Conservation (phyloP, 2,329 filamentous ascomycete species). For the Hypoxylon sp. region DNA sequence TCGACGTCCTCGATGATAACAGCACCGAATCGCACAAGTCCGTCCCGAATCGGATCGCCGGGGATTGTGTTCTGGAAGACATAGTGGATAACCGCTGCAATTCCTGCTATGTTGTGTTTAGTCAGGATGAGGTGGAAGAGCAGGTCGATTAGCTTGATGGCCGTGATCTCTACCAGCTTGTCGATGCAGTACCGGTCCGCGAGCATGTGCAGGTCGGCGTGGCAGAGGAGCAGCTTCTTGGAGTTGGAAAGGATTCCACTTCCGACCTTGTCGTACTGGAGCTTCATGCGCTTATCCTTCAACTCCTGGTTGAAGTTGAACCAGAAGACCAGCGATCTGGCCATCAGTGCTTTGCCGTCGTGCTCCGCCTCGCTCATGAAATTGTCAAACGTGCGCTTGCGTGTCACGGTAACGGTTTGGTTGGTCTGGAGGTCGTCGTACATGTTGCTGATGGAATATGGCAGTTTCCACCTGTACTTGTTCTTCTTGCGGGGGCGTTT, state of each 20-base stretch:
- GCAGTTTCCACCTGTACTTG: conserved; percentile 35
- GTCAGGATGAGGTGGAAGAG: not conserved
- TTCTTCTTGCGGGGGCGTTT: conserved; percentile 43
- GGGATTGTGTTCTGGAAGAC: not conserved
- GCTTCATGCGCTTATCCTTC: not conserved
- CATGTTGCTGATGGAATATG: conserved; percentile 1
- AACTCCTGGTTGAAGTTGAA: no score
- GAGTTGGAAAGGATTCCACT: not conserved
- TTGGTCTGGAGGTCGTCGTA: not conserved
- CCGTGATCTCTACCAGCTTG: not conserved
- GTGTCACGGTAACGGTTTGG: not conserved
- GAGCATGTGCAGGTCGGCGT: not conserved
- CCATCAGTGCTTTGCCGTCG: not conserved
- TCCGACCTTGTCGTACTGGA: not conserved
- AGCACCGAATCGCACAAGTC: not conserved
- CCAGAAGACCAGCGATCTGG: not conserved
- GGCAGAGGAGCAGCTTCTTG: not conserved
- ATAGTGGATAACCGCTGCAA: not conserved
- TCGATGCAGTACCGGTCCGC: not conserved
- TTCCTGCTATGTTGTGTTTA: not conserved
- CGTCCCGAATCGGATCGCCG: not conserved
- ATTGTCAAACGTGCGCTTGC: not conserved
- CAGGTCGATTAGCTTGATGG: not conserved
- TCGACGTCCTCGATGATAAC: not conserved
- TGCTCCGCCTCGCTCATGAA: not conserved